Percentiles rank a stretch among this genome's conserved stretches.
Evolutionary conservation across 2,329 filamentous ascomycete genomes (phyloP).

Genomic region (Aspergillus sp.): DNA sequence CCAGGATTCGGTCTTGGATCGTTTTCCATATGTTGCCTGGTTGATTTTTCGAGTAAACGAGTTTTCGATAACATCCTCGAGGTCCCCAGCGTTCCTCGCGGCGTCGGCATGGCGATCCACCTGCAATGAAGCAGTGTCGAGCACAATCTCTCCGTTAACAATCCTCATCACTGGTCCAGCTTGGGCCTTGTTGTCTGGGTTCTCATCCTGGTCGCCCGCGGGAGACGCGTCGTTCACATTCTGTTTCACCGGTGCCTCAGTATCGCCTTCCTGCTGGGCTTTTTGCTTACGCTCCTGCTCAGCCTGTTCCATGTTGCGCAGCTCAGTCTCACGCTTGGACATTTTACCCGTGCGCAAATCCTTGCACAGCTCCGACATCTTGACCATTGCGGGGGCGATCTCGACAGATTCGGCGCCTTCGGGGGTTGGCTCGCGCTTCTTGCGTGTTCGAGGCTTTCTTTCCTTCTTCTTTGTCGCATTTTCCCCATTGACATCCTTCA

Average conservation of each 20-base stretch:
- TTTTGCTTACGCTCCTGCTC: slow-evolving; percentile 51
- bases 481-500: slow-evolving; percentile 27
- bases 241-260: slow-evolving; percentile 28
- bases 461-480: slow-evolving; percentile 26
- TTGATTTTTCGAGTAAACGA: slow-evolving; percentile 51
- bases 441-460: slow-evolving; percentile 31
- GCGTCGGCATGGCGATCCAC: slow-evolving; percentile 60
- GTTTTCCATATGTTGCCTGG: slow-evolving; percentile 48
- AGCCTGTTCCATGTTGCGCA: slow-evolving; percentile 59
- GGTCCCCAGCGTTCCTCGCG: slow-evolving; percentile 48
- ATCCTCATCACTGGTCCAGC: slow-evolving; percentile 53
- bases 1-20: slow-evolving; percentile 58
- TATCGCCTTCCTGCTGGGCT: slow-evolving; percentile 37
- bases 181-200: slow-evolving; percentile 28
- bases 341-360: slow-evolving; percentile 57
- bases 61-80: slow-evolving; percentile 50
- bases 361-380: slow-evolving; percentile 60
- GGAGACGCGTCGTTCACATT: slow-evolving; percentile 27
- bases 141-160: slow-evolving; percentile 60
- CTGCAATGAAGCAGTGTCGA: slow-evolving; percentile 54
- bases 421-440: slow-evolving; percentile 46
- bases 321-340: slow-evolving; percentile 58
- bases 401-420: slow-evolving; percentile 51
- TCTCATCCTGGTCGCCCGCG: slow-evolving; percentile 22
- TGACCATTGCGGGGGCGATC: slow-evolving; percentile 57